Base-by-base conservation (phyloP, 148 eudicot species). In the Nepenthes mirabilis region DNA sequence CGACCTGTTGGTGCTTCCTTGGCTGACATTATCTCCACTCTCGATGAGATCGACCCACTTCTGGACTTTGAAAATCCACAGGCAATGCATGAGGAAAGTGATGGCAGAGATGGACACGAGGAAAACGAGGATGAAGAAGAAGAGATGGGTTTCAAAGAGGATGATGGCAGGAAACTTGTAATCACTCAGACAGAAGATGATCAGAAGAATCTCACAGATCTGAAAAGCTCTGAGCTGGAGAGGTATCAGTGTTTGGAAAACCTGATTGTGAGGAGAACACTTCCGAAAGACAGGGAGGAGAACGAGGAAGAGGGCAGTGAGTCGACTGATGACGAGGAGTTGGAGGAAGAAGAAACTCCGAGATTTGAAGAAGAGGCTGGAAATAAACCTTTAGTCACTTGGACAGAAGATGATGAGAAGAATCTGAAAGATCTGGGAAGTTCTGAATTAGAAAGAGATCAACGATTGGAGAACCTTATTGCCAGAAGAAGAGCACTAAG, bases 341-440 rank as follows among this genome's bases (percentile, higher is more conserved):
- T 54, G 1, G 71, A 72, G 3, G 87, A 79, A 4, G 78, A 73
- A 23, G 73, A 75, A 12, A 82, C 66, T 14, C 57, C 36, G 36
- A 9, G 5, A 3, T 63, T 50, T 2, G 55, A 23, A 34, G 75
- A 70, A 61, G 63, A 62, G 23, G 74, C 55, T 37, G 66, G 61
- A 53, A 51, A 62, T 37, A 55, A 76, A 58, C 65, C 71, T 33
- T 80, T 73, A 37, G 74, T 80, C 45, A 70, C 72, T 37, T 84
- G 90, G 90, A 84, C 90, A 12, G 90, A 81, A 47, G 82, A 81
- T 55, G 90, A 84, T 50, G 83, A 84, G 68, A 84, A 79, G 68
- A 84, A 84, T 68, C 70, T 81, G 11, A 68, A 78, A 67, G 79
- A 74, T 60, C 48, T 84, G 43, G 79, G 82, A 53, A 74, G 65